phyloP scores from a whole-genome alignment of 2,329 filamentous ascomycete genomes.

The Fusarium sacchari region DNA sequence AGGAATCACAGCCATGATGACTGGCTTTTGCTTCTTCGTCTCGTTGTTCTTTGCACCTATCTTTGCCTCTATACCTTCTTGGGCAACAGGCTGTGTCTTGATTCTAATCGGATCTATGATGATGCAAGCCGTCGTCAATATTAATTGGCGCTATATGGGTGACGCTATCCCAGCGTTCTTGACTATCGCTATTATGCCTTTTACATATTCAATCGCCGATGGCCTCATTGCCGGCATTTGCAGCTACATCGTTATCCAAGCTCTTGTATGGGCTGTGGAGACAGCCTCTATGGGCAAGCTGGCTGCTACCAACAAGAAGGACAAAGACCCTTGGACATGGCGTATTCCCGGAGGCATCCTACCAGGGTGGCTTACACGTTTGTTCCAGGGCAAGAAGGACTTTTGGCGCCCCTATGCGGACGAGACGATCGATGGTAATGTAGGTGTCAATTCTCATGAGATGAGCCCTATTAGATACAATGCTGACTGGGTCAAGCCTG shows the following conservation, averaged over 20 bases:
- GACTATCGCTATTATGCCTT: not conserved
- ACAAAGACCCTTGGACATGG: not conserved
- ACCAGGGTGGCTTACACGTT: not conserved
- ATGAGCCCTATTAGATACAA: not conserved
- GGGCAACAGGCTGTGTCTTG: not conserved
- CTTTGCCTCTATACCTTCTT: not conserved
- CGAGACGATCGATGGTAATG: not conserved
- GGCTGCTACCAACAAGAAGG: not conserved
- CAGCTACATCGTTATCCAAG: not conserved
- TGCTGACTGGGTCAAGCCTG: not conserved
- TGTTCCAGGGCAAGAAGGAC: not conserved
- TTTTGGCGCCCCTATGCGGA: not conserved
- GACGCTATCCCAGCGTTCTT: not conserved
- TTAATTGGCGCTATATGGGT: not conserved
- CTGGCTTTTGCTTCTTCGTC: not conserved
- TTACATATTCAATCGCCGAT: not conserved
- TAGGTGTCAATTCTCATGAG: not conserved
- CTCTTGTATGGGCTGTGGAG: not conserved
- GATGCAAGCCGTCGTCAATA: not conserved
- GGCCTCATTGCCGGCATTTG: not conserved
- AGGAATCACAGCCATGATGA: not conserved
- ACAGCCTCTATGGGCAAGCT: not conserved
- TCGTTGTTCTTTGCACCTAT: not conserved
- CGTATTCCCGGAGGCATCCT: not conserved
- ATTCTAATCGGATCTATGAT: not conserved